Conservation (phyloP, 2,329 filamentous ascomycete genomes). For the Colletotrichum sp. region DNA sequence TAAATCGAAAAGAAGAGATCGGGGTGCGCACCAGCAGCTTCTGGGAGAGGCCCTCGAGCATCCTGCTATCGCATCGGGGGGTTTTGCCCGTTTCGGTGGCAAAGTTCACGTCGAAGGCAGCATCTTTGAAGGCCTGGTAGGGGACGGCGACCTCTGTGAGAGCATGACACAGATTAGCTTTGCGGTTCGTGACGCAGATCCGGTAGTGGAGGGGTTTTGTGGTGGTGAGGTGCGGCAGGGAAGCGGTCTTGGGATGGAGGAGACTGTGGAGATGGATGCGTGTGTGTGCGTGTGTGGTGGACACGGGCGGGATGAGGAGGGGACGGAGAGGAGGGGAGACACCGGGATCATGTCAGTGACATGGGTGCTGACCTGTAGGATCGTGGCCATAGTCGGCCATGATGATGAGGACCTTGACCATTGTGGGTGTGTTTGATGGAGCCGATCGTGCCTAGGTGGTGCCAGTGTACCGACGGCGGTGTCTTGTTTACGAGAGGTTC, state of each 20-base stretch:
- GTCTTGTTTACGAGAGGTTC: neutral
- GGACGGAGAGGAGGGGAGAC: neutral
- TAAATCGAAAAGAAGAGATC: neutral
- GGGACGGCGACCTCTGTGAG: slow-evolving; percentile 54
- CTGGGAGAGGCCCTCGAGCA: slow-evolving; percentile 54
- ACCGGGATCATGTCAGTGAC: neutral
- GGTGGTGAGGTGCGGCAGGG: neutral
- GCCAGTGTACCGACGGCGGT: neutral
- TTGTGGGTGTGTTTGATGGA: slow-evolving; percentile 11
- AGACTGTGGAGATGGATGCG: neutral
- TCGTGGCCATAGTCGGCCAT: slow-evolving; percentile 63
- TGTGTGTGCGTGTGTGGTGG: neutral
- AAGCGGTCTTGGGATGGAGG: neutral
- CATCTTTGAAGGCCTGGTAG: slow-evolving; percentile 50
- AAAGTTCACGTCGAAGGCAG: slow-evolving; percentile 52
- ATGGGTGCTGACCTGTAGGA: slow-evolving; percentile 47
- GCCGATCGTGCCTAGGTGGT: neutral
- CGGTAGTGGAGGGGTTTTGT: neutral
- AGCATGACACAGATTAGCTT: slow-evolving; percentile 3
- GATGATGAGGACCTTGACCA: slow-evolving; percentile 47
- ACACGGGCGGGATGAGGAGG: neutral
- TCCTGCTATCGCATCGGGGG: slow-evolving; percentile 53
- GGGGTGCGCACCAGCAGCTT: slow-evolving; percentile 48
- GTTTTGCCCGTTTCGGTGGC: slow-evolving; percentile 54
- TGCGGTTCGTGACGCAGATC: neutral